A percentile compares a stretch with the other conserved stretches of the same genome.
Evolutionary conservation across 495 filamentous ascomycete species (phyloP).

Genomic region (Tetracladium marchalianum): DNA sequence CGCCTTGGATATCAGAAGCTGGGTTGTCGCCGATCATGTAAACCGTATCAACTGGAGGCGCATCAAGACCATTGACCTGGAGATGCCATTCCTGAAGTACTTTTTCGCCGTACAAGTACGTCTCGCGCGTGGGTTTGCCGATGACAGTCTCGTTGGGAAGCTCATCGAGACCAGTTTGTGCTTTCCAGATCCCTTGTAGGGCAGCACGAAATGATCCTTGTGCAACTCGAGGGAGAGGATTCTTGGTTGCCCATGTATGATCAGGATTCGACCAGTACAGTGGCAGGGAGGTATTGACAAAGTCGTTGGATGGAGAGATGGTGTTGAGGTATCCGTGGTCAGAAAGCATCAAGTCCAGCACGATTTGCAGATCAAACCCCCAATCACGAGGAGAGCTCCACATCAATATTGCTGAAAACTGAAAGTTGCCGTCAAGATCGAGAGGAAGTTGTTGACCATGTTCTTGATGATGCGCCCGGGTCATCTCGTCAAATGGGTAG

Average conservation of each 20-base stretch:
- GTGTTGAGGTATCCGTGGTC: conserved; percentile 62
- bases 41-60: conserved; percentile 43
- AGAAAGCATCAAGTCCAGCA: conserved; percentile 73
- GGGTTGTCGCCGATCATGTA: conserved; percentile 98
- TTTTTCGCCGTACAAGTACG: conserved; percentile 73
- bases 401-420: conserved; percentile 78
- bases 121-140: conserved; percentile 68
- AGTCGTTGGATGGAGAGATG: conserved; percentile 33
- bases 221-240: conserved; percentile 66
- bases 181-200: conserved; percentile 63
- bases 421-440: conserved; percentile 19
- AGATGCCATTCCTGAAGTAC: conserved; percentile 48
- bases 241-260: conserved; percentile 70
- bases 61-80: conserved; percentile 12
- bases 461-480: conserved; percentile 44
- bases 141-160: conserved; percentile 51
- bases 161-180: conserved; percentile 51
- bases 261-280: conserved; percentile 87
- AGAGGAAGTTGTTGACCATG: conserved; percentile 51
- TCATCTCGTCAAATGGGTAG: conserved; percentile 64
- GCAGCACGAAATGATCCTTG: conserved; percentile 83
- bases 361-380: conserved; percentile 66
- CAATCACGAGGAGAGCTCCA: conserved; percentile 92
- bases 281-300: conserved; percentile 56
- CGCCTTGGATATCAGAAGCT: conserved; percentile 76